phyloP scores from a whole-genome alignment of 768 basidiomycete species.

The Lenzites betulinus region DNA sequence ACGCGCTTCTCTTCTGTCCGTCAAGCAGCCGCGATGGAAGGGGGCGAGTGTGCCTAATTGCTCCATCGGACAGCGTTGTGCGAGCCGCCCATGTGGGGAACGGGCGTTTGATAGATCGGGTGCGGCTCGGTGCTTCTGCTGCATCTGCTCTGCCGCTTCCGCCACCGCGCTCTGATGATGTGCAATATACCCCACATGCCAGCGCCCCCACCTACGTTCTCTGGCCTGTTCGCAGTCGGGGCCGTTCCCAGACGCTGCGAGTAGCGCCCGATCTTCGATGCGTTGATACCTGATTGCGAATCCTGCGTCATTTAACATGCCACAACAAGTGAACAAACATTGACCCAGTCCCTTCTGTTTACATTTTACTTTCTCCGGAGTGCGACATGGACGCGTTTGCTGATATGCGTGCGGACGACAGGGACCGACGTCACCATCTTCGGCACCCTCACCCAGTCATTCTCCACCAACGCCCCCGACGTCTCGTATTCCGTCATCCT shows the following conservation, averaged over 20 bases:
- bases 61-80: background rate
- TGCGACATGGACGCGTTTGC: background rate
- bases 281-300: conserved; percentile 16
- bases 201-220: background rate
- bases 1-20: conserved; percentile 6
- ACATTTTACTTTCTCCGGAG: background rate
- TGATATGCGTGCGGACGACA: conserved; percentile 26
- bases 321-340: background rate
- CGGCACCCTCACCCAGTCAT: conserved; percentile 46
- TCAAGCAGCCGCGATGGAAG: background rate
- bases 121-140: too few relatives aligned
- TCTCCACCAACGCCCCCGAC: conserved; percentile 3
- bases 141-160: background rate
- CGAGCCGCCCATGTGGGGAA: conserved; percentile 6
- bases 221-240: conserved; percentile 4
- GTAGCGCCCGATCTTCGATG: conserved; percentile 8
- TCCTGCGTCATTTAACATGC: background rate
- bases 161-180: conserved; percentile 8
- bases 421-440: conserved; percentile 66
- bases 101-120: conserved; percentile 2
- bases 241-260: background rate
- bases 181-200: background rate
- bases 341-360: background rate
- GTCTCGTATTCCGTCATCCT: conserved; percentile 48
- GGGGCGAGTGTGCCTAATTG: background rate